Conservation (phyloP, 768 basidiomycete species). For the Rhizopogon salebrosus region DNA sequence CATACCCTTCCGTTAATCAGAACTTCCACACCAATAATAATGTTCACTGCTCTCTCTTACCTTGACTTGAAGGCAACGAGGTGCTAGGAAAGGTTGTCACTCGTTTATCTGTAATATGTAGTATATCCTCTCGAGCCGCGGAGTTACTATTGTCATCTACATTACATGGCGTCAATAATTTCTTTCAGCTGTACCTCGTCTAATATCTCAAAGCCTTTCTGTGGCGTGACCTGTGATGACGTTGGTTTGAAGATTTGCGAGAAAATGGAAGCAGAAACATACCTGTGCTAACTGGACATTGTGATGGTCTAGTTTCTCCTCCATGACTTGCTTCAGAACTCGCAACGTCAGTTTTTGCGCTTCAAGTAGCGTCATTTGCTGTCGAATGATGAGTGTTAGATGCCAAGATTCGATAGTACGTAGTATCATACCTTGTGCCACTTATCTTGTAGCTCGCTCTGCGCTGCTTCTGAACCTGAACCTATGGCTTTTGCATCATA, state of each 20-base stretch:
- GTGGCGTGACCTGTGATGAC: conserved; percentile 62
- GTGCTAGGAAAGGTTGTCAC: neutral
- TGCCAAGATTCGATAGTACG: neutral
- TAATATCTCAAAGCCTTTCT: conserved; percentile 85
- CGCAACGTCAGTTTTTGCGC: conserved; percentile 83
- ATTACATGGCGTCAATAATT: conserved; percentile 80
- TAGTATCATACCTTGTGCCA: conserved; percentile 74
- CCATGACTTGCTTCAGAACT: conserved; percentile 99
- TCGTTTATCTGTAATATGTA: neutral
- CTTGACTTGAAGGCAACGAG: neutral
- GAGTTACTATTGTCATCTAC: conserved; percentile 2
- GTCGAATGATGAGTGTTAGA: conserved; percentile 8
- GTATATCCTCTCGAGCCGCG: neutral
- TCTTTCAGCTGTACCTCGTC: conserved; percentile 75
- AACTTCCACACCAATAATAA: conserved; percentile 7
- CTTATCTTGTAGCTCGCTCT: conserved; percentile 94
- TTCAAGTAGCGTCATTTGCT: conserved; percentile 91
- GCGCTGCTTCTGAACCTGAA: conserved; percentile 95
- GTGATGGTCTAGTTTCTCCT: conserved; percentile 98
- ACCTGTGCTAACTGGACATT: conserved; percentile 97
- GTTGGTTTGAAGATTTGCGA: neutral
- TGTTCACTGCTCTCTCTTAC: neutral
- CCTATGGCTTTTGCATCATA: conserved; percentile 99
- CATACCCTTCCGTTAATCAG: conserved; percentile 1
- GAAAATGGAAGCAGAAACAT: conserved; percentile 13